A percentile compares a stretch with the other conserved stretches of the same genome.
These are phyloP conservation scores for Debaryomyces psychrophilus DNA, from an alignment of 1,139 yeast species.

Conservation along the genomic window DNA sequence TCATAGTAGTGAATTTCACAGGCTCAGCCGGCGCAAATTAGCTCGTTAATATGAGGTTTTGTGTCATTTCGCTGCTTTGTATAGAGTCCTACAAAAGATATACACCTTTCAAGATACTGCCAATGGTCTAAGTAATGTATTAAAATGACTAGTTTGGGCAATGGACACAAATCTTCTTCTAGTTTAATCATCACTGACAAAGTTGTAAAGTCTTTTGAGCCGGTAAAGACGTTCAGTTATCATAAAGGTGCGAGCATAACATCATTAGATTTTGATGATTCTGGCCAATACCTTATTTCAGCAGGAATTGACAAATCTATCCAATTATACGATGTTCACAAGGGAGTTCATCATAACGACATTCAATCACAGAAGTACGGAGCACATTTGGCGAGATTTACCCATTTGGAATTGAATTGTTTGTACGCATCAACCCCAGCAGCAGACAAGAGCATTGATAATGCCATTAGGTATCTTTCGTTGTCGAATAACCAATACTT, in stretches of 20 bases:
- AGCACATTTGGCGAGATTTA: conserved; percentile 81
- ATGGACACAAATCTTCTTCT: conserved; percentile 13
- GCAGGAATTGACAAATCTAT: conserved; percentile 83
- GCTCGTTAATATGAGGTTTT: conserved; percentile 10
- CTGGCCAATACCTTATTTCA: conserved; percentile 78
- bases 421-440: conserved; percentile 77
- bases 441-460: conserved; percentile 45
- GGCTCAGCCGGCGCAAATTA: conserved; percentile 13
- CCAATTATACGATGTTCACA: conserved; percentile 76
- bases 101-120: background rate
- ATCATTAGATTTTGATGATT: conserved; percentile 81
- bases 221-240: conserved; percentile 59
- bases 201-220: conserved; percentile 52
- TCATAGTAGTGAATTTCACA: background rate
- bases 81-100: too few species aligned
- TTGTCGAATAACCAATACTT: conserved; percentile 77
- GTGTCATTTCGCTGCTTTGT: conserved; percentile 11
- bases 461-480: conserved; percentile 75
- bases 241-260: conserved; percentile 67
- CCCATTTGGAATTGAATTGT: conserved; percentile 74
- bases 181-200: conserved; percentile 39
- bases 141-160: conserved; percentile 12
- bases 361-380: conserved; percentile 90
- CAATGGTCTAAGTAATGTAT: background rate
- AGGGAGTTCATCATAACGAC: conserved; percentile 67